These are phyloP conservation scores for Penicillium cinerascens DNA, from an alignment of 495 filamentous ascomycete species.

Conservation along the genomic window DNA sequence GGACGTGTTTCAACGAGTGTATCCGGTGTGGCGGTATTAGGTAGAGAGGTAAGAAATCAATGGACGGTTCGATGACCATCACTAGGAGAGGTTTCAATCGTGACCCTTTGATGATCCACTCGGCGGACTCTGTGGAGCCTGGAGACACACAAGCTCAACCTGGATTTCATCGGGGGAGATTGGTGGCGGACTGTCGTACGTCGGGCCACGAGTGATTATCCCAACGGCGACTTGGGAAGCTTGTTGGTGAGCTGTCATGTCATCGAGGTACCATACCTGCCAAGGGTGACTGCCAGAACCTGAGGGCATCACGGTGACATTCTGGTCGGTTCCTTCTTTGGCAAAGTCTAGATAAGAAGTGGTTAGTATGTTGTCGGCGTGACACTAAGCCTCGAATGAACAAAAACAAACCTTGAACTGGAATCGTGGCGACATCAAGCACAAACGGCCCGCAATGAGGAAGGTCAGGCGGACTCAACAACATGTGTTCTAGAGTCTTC, in stretches of 20 bases:
- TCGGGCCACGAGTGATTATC: constrained; percentile 38
- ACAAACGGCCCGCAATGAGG: constrained; percentile 30
- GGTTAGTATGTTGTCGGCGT: constrained; percentile 2
- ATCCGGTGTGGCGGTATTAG: not conserved
- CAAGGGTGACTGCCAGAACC: constrained; percentile 33
- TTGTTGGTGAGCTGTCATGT: constrained; percentile 34
- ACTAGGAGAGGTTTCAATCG: constrained; percentile 2
- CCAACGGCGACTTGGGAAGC: constrained; percentile 42
- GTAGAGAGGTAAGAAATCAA: not conserved
- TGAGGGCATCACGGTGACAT: constrained; percentile 28
- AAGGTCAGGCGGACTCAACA: constrained; percentile 18
- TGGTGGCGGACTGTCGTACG: constrained; percentile 25
- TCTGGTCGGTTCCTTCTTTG: constrained; percentile 27
- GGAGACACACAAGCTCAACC: constrained; percentile 39
- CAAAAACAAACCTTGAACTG: constrained; percentile 30
- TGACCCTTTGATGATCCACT: constrained; percentile 15
- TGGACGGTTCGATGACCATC: constrained; percentile 2
- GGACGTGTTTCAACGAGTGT: not conserved
- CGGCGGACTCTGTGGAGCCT: constrained; percentile 35
- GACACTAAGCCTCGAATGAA: not conserved
- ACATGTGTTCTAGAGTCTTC: constrained; percentile 30
- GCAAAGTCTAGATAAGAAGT: constrained; percentile 28
- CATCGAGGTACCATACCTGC: constrained; percentile 40
- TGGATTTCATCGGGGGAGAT: constrained; percentile 32
- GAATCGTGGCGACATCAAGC: constrained; percentile 37